Base-by-base conservation (phyloP, 2,329 filamentous ascomycete species). In the Cordyceps militaris region DNA sequence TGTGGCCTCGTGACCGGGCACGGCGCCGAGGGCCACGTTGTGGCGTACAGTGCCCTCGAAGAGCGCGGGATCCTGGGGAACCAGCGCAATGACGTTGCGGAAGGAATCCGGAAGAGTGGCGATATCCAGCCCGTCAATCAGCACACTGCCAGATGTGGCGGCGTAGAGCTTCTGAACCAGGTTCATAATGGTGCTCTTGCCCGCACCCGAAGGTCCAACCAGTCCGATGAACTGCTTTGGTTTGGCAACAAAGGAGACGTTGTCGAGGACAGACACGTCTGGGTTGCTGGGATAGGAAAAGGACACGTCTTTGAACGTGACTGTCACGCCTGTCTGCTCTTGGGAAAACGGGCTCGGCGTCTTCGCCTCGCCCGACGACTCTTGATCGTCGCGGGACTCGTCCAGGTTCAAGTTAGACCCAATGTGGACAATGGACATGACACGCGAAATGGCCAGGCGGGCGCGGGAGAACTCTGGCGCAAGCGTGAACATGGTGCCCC, bases 281-380 rank as follows among this genome's bases (percentile, higher is more conserved):
- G 81, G 81, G 0, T 83, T 76, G 7, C 80, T 76, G 1, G 84
- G 83, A 62, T 87, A 87, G 8, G 81, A 73, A 66, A 87, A 87
- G 19, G 75, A 71, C 16, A 86, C 77, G 50, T 81, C 69, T 42
- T 74, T 73, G 64, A 86, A 80, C 43, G 78, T 73, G 2, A 85
- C 76, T 2, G 71, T 72, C 26, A 67, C 61, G 8, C 65, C 67
- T 6, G 66, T 67, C 26, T 60, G 58, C 4, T 62, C 62, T 30
- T 58, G 56, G 74, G n/a, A 74, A 14, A 28, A 10, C 6, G 26
- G 61, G 55, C 69, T 73, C 1, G 67, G 67, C 47, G n/a, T 10
- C 28, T 19, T 30, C 2, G 21, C 24, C 36, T 51, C 55, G 34
- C 43, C 30, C 3, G 40, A 34, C 4, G 52, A 40, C 23, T 47